Percentiles rank a stretch among this genome's conserved stretches.
Evolutionary conservation across 1,139 yeast species (phyloP).

Genomic region (Saccharomyces hybrid): DNA sequence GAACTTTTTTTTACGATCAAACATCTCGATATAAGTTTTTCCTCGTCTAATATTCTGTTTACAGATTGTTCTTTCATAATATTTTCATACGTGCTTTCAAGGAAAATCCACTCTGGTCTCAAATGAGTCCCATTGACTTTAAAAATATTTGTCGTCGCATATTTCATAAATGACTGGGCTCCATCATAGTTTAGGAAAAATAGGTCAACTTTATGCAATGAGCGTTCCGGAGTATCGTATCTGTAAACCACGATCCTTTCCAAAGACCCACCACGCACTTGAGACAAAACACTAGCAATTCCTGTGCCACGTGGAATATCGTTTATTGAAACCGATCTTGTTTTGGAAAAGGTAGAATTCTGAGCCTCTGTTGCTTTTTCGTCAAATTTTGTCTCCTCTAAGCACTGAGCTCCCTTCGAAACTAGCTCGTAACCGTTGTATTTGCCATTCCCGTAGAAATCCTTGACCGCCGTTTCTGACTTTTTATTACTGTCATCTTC

Average conservation of each 20-base stretch:
- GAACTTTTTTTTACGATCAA: slow-evolving; percentile 34
- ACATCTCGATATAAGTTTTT: slow-evolving; percentile 35
- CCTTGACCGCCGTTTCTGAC: background rate
- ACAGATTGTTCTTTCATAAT: background rate
- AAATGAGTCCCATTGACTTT: slow-evolving; percentile 51
- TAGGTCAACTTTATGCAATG: slow-evolving; percentile 36
- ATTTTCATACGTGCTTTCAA: background rate
- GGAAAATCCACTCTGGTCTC: slow-evolving; percentile 33
- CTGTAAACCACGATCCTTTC: slow-evolving; percentile 39
- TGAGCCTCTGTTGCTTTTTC: background rate
- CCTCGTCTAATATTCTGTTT: slow-evolving; percentile 3
- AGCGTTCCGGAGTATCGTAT: slow-evolving; percentile 6
- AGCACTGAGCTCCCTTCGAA: background rate
- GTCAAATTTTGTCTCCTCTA: background rate
- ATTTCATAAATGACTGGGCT: slow-evolving; percentile 50
- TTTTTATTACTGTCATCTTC: background rate
- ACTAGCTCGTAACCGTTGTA: background rate
- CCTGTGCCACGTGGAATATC: slow-evolving; percentile 40
- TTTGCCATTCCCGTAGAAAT: background rate
- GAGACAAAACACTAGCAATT: slow-evolving; percentile 45
- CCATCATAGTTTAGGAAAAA: slow-evolving; percentile 47
- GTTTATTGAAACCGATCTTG: slow-evolving; percentile 30
- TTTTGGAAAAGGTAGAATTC: background rate
- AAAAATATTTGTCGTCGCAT: slow-evolving; percentile 50
- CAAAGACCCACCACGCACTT: slow-evolving; percentile 68